Base-by-base conservation (phyloP, 202 grass and related monocot genomes). In the Panicum virgatum region DNA sequence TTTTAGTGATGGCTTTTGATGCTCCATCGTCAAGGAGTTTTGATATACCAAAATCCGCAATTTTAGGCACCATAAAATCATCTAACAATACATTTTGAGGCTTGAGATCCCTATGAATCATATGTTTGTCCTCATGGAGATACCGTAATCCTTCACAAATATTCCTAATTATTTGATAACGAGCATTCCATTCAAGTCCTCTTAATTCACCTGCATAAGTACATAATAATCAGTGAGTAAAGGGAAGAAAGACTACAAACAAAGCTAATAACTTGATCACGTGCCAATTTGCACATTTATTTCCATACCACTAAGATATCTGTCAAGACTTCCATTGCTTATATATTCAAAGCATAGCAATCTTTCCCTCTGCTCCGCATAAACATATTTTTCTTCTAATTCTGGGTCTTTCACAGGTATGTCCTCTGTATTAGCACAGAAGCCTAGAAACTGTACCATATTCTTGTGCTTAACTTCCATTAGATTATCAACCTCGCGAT, bases 341-440 rank as follows among this genome's bases (percentile, higher is more conserved):
- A 66, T 9, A 66, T 66, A 66, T 19, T 66, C 36, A 10, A 66
- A 66, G 63, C 63, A 66, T 22, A 66, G 63, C 9, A 66, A 66
- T 0, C n/a, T 66, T 66, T 66, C 63, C 13, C 9, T 8, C 12
- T 20, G 12, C 42, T 66, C 34, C 0, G 1, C 63, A 12, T 40
- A 66, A 39, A 40, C 12, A 66, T 66, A 5, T 66, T 66, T 22
- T 19, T n/a, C n/a, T n/a, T n/a, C n/a, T n/a, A n/a, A n/a, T n/a
- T n/a, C n/a, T n/a, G n/a, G n/a, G n/a, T n/a, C n/a, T n/a, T n/a
- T n/a, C n/a, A n/a, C n/a, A n/a, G n/a, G n/a, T n/a, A n/a, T n/a
- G n/a, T n/a, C n/a, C n/a, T n/a, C n/a, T n/a, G n/a, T n/a, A n/a
- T n/a, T n/a, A n/a, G n/a, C n/a, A n/a, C n/a, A n/a, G n/a, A n/a